Percentiles rank a stretch among this genome's conserved stretches.
Evolutionary conservation across 179 eudicot genomes (phyloP).

Genomic region (Spergularia azorica): DNA sequence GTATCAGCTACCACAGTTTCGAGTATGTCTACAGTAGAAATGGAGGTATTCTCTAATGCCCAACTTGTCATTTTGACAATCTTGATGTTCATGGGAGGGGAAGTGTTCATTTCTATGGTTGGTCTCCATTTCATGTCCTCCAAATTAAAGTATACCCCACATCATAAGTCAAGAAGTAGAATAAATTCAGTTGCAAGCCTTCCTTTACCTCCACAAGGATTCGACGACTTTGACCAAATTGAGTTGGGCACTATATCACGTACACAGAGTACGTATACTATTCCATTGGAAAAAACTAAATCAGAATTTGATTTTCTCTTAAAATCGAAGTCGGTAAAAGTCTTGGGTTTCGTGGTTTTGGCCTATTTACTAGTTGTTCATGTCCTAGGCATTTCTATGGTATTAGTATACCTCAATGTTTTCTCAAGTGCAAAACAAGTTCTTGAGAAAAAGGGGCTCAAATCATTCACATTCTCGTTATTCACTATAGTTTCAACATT

Average conservation of each 20-base stretch:
- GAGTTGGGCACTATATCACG: slow-evolving; percentile 16
- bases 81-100: slow-evolving; percentile 73
- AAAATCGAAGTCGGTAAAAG: slow-evolving; percentile 45
- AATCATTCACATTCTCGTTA: slow-evolving; percentile 41
- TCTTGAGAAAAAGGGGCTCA: slow-evolving; percentile 50
- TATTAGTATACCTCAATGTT: slow-evolving; percentile 35
- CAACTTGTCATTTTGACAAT: slow-evolving; percentile 62
- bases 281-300: slow-evolving; percentile 23
- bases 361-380: slow-evolving; percentile 44
- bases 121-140: slow-evolving; percentile 45
- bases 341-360: slow-evolving; percentile 44
- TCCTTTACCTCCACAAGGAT: slow-evolving; percentile 15
- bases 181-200: slow-evolving; percentile 21
- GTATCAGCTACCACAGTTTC: slow-evolving; percentile 74
- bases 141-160: slow-evolving; percentile 30
- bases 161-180: slow-evolving; percentile 25
- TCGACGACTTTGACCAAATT: slow-evolving; percentile 18
- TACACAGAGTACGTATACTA: background rate
- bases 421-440: slow-evolving; percentile 39
- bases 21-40: slow-evolving; percentile 79
- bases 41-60: slow-evolving; percentile 72
- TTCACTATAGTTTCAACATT: slow-evolving; percentile 67
- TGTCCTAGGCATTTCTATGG: slow-evolving; percentile 37
- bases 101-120: slow-evolving; percentile 65
- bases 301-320: slow-evolving; percentile 34